A percentile compares a stretch with the other conserved stretches of the same genome.
Conservation (phyloP, 179 eudicot genomes). For the Heliamphora pulchella region DNA sequence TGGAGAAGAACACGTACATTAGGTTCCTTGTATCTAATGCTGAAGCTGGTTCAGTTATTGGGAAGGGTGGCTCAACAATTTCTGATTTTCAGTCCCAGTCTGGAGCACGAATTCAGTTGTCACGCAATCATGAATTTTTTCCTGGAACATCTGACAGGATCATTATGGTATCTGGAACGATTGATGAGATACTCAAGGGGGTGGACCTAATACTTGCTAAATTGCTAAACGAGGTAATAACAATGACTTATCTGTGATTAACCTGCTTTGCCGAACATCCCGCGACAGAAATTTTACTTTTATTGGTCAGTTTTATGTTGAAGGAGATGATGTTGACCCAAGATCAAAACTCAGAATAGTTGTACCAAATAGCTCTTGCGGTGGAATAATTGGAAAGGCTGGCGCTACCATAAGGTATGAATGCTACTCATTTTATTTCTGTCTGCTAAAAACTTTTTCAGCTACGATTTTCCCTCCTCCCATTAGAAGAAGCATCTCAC, state of each 20-base stretch:
- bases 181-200: constrained; percentile 67
- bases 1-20: constrained; percentile 53
- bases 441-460: background rate
- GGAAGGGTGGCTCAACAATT: constrained; percentile 88
- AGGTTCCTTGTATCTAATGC: constrained; percentile 94
- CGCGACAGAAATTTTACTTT: background rate
- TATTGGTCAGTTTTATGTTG: constrained; percentile 47
- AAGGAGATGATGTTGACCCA: constrained; percentile 56
- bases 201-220: constrained; percentile 74
- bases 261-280: background rate
- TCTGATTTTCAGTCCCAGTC: constrained; percentile 81
- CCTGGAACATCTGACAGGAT: constrained; percentile 95
- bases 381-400: constrained; percentile 94
- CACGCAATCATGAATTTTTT: constrained; percentile 84
- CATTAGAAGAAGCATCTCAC: background rate
- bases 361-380: constrained; percentile 90
- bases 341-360: constrained; percentile 63
- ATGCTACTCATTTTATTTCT: constrained; percentile 10
- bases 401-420: constrained; percentile 82
- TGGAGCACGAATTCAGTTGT: constrained; percentile 88
- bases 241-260: background rate
- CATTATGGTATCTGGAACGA: constrained; percentile 75
- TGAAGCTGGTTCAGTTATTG: constrained; percentile 93
- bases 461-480: background rate
- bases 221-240: constrained; percentile 62